A percentile compares a stretch with the other conserved stretches of the same genome.
These are phyloP conservation scores for Plantago elongata DNA, from an alignment of 257 asterid species.

Conservation along the genomic window DNA sequence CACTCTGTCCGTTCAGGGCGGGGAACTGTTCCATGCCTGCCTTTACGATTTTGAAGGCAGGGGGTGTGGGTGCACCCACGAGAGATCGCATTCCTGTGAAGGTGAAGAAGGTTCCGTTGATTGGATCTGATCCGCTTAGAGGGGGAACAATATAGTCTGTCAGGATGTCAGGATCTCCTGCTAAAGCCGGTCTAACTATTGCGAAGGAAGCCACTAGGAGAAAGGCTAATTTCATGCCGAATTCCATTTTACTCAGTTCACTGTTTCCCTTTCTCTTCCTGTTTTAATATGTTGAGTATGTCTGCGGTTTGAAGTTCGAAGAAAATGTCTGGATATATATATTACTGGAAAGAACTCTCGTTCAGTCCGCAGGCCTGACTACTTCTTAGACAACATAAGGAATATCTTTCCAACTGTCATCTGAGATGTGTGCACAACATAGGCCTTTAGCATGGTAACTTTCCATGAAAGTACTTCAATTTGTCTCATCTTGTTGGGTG, in stretches of 20 bases:
- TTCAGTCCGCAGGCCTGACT: constrained; percentile 17
- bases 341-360: neutral
- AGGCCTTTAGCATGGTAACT: neutral
- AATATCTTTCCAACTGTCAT: neutral
- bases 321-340: constrained; percentile 5
- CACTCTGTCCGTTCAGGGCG: constrained; percentile 45
- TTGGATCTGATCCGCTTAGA: constrained; percentile 6
- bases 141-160: constrained; percentile 38
- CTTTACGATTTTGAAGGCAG: constrained; percentile 34
- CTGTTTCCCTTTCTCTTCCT: neutral
- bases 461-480: constrained; percentile 4
- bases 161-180: constrained; percentile 53
- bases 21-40: constrained; percentile 43
- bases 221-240: constrained; percentile 9
- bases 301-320: neutral
- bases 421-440: no score
- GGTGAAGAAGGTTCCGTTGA: constrained; percentile 39
- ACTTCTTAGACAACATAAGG: constrained; percentile 4
- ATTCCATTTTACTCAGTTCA: constrained; percentile 13
- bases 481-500: constrained; percentile 5
- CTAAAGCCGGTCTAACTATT: constrained; percentile 15
- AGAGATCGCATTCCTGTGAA: constrained; percentile 44
- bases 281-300: neutral
- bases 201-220: constrained; percentile 14
- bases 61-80: constrained; percentile 29